Evolutionary conservation across 192 early-diverging fungal species (phyloP).

Genomic region (Entophlyctis luteolus): DNA sequence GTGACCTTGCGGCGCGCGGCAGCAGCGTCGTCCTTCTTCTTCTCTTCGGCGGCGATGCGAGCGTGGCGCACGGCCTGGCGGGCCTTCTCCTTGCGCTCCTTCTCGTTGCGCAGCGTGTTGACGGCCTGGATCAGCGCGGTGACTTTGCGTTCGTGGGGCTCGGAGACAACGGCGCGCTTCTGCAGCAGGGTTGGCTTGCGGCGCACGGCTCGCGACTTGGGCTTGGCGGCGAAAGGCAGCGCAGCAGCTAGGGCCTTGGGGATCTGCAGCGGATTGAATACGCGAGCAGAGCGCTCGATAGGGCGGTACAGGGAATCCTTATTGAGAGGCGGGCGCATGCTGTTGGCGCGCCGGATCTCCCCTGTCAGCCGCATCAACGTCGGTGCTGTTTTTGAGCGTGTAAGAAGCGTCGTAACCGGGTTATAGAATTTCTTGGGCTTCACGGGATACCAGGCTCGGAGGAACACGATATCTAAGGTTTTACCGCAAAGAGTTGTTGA

Average conservation of each 20-base stretch:
- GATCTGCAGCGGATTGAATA: slow-evolving; percentile 63
- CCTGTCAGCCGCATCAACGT: slow-evolving; percentile 85
- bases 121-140: slow-evolving; percentile 79
- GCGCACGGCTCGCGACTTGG: slow-evolving; percentile 79
- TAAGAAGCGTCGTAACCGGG: slow-evolving; percentile 88
- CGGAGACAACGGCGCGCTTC: slow-evolving; percentile 81
- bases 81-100: slow-evolving; percentile 71
- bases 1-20: slow-evolving; percentile 27
- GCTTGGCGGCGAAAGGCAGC: slow-evolving; percentile 69
- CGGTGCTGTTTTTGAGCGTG: slow-evolving; percentile 73
- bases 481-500: slow-evolving; percentile 15
- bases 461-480: slow-evolving; percentile 88
- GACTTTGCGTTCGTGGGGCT: slow-evolving; percentile 87
- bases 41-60: slow-evolving; percentile 43
- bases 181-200: slow-evolving; percentile 43
- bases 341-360: slow-evolving; percentile 71
- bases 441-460: slow-evolving; percentile 94
- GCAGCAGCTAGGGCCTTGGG: background rate
- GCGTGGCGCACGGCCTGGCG: slow-evolving; percentile 47
- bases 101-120: slow-evolving; percentile 82
- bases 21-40: slow-evolving; percentile 30
- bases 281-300: slow-evolving; percentile 69
- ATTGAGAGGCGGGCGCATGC: slow-evolving; percentile 65
- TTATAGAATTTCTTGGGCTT: slow-evolving; percentile 96
- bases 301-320: slow-evolving; percentile 84